Base-by-base conservation (phyloP, 2,329 filamentous ascomycete genomes). In the Cladosporium halotolerans region DNA sequence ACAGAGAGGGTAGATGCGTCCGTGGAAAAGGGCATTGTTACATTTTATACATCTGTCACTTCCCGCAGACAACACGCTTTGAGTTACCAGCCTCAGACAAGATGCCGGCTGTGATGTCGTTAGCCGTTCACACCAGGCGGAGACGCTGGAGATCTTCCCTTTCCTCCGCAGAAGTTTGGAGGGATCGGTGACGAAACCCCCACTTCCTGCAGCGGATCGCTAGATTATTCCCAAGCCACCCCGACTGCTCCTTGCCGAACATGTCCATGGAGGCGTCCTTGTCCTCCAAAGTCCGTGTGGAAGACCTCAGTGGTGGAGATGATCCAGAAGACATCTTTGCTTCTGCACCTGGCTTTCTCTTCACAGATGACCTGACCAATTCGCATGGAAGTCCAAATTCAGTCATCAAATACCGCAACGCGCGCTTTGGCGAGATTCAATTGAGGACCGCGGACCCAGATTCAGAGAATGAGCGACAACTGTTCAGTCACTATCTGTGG, bases 401-500 rank as follows among this genome's bases (percentile, higher is more conserved):
- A 57, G 70, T 73, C 14, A 76, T 88, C 33, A 62, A 82, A 31
- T 88, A 88, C 70, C 72, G 62, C 38, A 67, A 61, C 57, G 54
- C 53, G 11, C 58, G 58, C 9, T 68, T 65, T 39, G 69, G 69
- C 9, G 60, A 69, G 8, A 58, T 76, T n/a, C 69, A 73, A 50
- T 61, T 77, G 38, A 57, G 56, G 6, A 68, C 71, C 1, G 72
- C 73, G 7, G 70, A 76, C 59, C 60, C 82, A 71, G 65, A 71
- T 32, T 72, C 68, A 32, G 80, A 83, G 52, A 69, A 75, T 31
- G 79, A 82, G 60, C 71, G 83, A 46, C 67, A 70, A 16, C 76
- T 88, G 42, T 89, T 88, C 65, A 82, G 82, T 57, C 85, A 89
- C 65, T 88, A 84, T 66, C 70, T 89, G 23, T 89, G 85, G 85